Percentiles rank a stretch among this genome's conserved stretches.
These are phyloP conservation scores for Coniosporium tulheliwenetii DNA, from an alignment of 2,329 filamentous ascomycete genomes.

Conservation along the genomic window DNA sequence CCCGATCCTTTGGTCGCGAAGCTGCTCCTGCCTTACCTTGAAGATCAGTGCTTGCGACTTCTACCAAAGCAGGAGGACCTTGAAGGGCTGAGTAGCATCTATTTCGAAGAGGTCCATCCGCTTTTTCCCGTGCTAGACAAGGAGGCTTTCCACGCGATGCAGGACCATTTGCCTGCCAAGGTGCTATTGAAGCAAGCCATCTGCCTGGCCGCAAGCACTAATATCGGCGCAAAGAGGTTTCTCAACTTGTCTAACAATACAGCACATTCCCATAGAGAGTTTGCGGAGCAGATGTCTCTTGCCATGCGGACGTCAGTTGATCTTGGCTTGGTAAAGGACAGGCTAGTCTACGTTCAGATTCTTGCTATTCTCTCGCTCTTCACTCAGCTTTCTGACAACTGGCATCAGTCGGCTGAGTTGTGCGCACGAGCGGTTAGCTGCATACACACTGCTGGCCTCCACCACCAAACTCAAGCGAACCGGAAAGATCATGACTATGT, in stretches of 20 bases:
- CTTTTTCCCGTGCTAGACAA: constrained; percentile 37
- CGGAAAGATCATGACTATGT: constrained; percentile 23
- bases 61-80: constrained; percentile 34
- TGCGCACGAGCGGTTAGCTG: constrained; percentile 41
- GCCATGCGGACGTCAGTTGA: constrained; percentile 36
- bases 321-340: constrained; percentile 36
- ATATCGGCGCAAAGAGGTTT: constrained; percentile 28
- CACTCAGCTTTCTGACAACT: constrained; percentile 39
- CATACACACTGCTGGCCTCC: constrained; percentile 39
- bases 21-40: constrained; percentile 27
- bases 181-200: constrained; percentile 36
- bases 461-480: constrained; percentile 21
- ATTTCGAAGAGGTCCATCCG: constrained; percentile 37
- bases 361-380: constrained; percentile 42
- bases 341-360: constrained; percentile 39
- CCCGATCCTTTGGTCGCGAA: constrained; percentile 21
- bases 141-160: constrained; percentile 4
- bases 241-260: constrained; percentile 13
- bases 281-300: constrained; percentile 24
- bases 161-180: constrained; percentile 12
- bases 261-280: constrained; percentile 6
- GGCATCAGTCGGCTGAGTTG: constrained; percentile 38
- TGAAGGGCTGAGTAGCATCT: constrained; percentile 28
- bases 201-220: constrained; percentile 37
- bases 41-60: constrained; percentile 30